Evolutionary conservation across 2,329 filamentous ascomycete species (phyloP).

Genomic region (Ramularia endophylla): DNA sequence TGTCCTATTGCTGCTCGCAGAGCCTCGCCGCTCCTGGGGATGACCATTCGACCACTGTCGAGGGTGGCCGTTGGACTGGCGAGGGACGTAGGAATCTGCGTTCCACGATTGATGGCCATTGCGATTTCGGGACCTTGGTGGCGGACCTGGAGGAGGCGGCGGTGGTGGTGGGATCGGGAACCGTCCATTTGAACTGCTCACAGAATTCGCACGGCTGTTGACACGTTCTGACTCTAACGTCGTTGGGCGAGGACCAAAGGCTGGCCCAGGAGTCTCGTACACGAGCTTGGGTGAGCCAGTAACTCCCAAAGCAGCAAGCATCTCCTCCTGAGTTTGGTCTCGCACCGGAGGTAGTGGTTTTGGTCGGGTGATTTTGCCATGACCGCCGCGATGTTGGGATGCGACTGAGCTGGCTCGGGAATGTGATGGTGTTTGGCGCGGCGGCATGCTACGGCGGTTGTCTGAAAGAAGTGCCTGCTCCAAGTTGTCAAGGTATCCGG

Average conservation of each 20-base stretch:
- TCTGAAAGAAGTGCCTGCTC: conserved; percentile 28
- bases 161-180: neutral
- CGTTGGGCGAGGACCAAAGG: conserved; percentile 26
- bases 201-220: conserved; percentile 14
- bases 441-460: conserved; percentile 2
- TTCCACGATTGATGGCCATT: neutral
- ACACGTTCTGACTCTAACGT: neutral
- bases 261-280: conserved; percentile 34
- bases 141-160: neutral
- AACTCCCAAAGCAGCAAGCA: conserved; percentile 33
- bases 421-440: conserved; percentile 5
- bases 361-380: conserved; percentile 17
- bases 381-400: conserved; percentile 6
- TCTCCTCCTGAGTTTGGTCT: conserved; percentile 29
- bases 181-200: conserved; percentile 5
- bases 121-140: neutral
- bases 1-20: neutral
- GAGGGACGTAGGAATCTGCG: neutral
- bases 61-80: neutral
- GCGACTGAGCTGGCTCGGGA: conserved; percentile 10
- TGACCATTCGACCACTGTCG: neutral
- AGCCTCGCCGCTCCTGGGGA: neutral
- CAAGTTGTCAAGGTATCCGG: conserved; percentile 18
- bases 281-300: conserved; percentile 33
- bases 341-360: conserved; percentile 23